Evolutionary conservation across 768 basidiomycete species (phyloP), one percentile per base, ranked within the genome.

Genomic region (Agrocybe chaxingu): DNA sequence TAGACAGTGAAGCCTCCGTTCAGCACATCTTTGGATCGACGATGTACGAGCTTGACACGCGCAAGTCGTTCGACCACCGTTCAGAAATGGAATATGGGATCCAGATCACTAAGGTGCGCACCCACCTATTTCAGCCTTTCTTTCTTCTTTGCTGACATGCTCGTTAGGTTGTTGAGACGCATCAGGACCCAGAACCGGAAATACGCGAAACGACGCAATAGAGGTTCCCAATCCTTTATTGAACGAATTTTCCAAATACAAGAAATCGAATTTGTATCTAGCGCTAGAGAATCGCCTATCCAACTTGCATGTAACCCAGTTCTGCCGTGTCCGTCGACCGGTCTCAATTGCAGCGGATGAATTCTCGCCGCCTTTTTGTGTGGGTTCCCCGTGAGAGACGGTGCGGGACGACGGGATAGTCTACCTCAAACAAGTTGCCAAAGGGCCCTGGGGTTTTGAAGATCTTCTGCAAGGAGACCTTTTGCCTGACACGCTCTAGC

Each of bases 21-120:
- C 52, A 61, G 53, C 56, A 61, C 42, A 52, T 56, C 10, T 31
- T 60, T n/a, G 50, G 57, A 30, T 60, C 58, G 9, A 48, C 60
- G 10, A 43, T 67, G 35, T 68, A 69, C 44, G 70, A 73, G 50
- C 57, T 69, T 5, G 66, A 70, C 41, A 54, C 51, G 7, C 62
- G 61, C 10, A 67, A 64, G 37, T 53, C 57, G 5, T 62, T 48
- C 16, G 57, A 59, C 19, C 41, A 42, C 7, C 58, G 57, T 3
- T 48, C 53, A 4, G 68, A 68, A 18, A 34, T 65, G 1, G 69
- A 69, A 48, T 72, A 67, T 30, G 72, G 71, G 6, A 70, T 74
- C 35, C 70, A 69, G 16, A 67, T 73, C 29, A 72, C 72, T 6
- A 71, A 70, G 63, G 72, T 69, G 6, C 3, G 59, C 54, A 12